phyloP scores from a whole-genome alignment of 441 rosid species.

The Aleurites moluccanus region DNA sequence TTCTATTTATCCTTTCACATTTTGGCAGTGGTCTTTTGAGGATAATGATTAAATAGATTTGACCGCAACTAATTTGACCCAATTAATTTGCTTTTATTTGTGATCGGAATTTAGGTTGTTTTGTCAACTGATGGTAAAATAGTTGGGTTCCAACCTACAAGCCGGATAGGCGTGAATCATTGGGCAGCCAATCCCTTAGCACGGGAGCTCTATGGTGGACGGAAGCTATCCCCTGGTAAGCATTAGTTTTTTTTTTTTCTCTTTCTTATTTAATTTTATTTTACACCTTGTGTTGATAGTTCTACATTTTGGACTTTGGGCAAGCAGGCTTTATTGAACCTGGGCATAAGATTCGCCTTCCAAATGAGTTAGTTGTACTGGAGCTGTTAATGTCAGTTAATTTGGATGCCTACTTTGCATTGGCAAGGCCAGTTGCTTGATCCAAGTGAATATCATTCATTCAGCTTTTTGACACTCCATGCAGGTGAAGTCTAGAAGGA shows the following conservation, averaged over 20 bases:
- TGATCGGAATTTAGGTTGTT: constrained; percentile 49
- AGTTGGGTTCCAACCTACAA: constrained; percentile 76
- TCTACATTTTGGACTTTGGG: constrained; percentile 6
- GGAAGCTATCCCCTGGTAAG: constrained; percentile 65
- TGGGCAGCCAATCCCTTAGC: constrained; percentile 83
- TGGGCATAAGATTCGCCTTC: constrained; percentile 43
- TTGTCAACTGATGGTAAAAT: constrained; percentile 61
- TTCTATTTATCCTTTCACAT: background rate
- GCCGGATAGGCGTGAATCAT: constrained; percentile 64
- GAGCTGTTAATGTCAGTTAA: constrained; percentile 70
- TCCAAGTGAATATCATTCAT: background rate
- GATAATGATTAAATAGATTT: background rate
- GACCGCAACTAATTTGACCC: background rate
- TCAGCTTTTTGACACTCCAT: background rate
- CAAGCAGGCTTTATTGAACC: constrained; percentile 64
- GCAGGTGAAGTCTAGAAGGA: background rate
- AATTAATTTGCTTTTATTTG: constrained; percentile 16
- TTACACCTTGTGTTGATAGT: constrained; percentile 12
- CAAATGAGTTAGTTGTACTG: constrained; percentile 47
- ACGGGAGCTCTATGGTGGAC: constrained; percentile 58
- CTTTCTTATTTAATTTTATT: background rate
- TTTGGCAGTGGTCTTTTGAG: background rate
- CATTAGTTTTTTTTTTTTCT: constrained; percentile 18
- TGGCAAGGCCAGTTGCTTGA: constrained; percentile 51
- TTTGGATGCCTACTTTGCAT: constrained; percentile 50